These are phyloP conservation scores for Fimicolochytrium jonesii DNA, from an alignment of 192 early-diverging fungal species.

Conservation along the genomic window DNA sequence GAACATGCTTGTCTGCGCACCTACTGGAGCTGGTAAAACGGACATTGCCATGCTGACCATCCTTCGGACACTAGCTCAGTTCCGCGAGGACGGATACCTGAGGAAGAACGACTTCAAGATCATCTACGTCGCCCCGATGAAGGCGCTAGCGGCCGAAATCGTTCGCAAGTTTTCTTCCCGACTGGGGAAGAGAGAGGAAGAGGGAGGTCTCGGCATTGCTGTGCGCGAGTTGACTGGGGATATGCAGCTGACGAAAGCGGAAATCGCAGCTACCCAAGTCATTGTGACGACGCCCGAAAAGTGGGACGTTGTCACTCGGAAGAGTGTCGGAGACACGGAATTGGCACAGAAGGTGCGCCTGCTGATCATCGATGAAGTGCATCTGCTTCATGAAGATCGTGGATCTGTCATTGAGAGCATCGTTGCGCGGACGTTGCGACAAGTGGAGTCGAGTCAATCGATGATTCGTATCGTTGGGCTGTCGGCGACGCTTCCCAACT, in stretches of 20 bases:
- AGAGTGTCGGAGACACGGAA: slow-evolving; percentile 90
- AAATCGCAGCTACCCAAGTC: slow-evolving; percentile 91
- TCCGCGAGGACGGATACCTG: slow-evolving; percentile 47
- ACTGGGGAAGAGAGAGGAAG: slow-evolving; percentile 45
- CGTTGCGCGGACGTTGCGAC: slow-evolving; percentile 88
- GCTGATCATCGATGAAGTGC: slow-evolving; percentile 97
- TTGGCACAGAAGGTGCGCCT: slow-evolving; percentile 84
- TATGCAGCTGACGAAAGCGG: slow-evolving; percentile 95
- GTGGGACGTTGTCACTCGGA: slow-evolving; percentile 99
- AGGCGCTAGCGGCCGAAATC: slow-evolving; percentile 94
- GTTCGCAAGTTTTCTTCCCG: slow-evolving; percentile 86
- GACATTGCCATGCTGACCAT: slow-evolving; percentile 95
- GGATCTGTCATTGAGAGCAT: slow-evolving; percentile 96
- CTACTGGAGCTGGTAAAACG: slow-evolving; percentile 98
- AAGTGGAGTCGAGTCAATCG: slow-evolving; percentile 81
- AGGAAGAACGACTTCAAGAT: slow-evolving; percentile 93
- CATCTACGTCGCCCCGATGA: slow-evolving; percentile 98
- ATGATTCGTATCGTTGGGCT: slow-evolving; percentile 96
- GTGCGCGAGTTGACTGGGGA: slow-evolving; percentile 94
- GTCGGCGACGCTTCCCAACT: slow-evolving; percentile 97
- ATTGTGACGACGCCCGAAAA: slow-evolving; percentile 99
- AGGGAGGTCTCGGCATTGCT: slow-evolving; percentile 72
- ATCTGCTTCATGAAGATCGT: slow-evolving; percentile 93
- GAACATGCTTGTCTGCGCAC: slow-evolving; percentile 97
- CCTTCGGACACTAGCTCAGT: slow-evolving; percentile 71